Percentiles rank a stretch among this genome's conserved stretches.
Evolutionary conservation across 1,284 basidiomycete species (phyloP).

Genomic region (Porodaedalea pini): DNA sequence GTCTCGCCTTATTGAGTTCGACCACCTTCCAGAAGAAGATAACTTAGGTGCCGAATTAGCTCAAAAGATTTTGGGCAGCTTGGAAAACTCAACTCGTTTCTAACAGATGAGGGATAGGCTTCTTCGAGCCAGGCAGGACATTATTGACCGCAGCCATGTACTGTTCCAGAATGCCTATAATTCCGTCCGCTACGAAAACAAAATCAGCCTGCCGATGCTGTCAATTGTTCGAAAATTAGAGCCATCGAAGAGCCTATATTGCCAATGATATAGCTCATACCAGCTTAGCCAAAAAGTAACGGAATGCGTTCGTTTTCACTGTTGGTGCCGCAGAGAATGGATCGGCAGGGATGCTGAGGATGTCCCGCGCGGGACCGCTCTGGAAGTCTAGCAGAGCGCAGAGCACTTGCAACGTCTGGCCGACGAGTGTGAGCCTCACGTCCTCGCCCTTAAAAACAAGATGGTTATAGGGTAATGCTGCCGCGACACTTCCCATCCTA

Average conservation of each 20-base stretch:
- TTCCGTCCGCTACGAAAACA: conserved; percentile 73
- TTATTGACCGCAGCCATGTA: conserved; percentile 72
- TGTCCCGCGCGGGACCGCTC: conserved; percentile 64
- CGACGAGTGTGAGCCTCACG: conserved; percentile 63
- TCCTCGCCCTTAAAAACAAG: conserved; percentile 87
- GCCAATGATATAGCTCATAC: conserved; percentile 38
- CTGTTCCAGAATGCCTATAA: conserved; percentile 67
- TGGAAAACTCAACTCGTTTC: conserved; percentile 63
- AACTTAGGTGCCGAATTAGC: conserved; percentile 42
- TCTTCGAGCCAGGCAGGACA: conserved; percentile 78
- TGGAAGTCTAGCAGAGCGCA: conserved; percentile 81
- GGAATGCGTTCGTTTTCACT: conserved; percentile 79
- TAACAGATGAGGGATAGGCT: conserved; percentile 74
- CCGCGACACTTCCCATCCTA: conserved; percentile 57
- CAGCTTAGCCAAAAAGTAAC: conserved; percentile 86
- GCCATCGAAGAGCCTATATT: conserved; percentile 13
- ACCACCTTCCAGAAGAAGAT: conserved; percentile 88
- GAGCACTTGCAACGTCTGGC: conserved; percentile 70
- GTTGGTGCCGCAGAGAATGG: conserved; percentile 48
- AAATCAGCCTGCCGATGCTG: conserved; percentile 89
- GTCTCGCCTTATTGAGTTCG: conserved; percentile 80
- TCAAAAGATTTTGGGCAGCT: conserved; percentile 3
- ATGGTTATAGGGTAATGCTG: conserved; percentile 82
- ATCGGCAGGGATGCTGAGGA: conserved; percentile 39
- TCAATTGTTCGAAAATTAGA: not conserved